Evolutionary conservation across 2,329 filamentous ascomycete genomes (phyloP).

Genomic region (Fusarium ambrosium): DNA sequence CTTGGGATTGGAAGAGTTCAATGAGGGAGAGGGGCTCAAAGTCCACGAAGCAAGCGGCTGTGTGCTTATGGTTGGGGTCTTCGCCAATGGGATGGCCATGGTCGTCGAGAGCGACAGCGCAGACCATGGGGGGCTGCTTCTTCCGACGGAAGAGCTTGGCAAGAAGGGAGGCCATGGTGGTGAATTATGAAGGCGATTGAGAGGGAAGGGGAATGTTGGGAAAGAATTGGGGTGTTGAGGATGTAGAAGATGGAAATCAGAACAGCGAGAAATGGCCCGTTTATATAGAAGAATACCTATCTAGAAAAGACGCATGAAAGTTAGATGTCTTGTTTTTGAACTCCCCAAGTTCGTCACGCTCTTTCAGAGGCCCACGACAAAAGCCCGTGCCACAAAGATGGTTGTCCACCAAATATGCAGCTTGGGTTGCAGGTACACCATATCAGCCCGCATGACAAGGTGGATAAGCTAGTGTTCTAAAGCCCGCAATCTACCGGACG

Average conservation of each 20-base stretch:
- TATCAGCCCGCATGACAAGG: neutral
- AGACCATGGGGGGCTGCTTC: conserved; percentile 51
- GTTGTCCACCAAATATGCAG: neutral
- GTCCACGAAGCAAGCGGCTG: conserved; percentile 50
- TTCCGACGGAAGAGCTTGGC: conserved; percentile 50
- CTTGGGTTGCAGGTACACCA: neutral
- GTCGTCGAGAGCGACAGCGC: conserved; percentile 48
- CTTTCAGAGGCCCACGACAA: neutral
- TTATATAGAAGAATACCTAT: neutral
- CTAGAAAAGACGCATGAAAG: neutral
- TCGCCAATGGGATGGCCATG: conserved; percentile 43
- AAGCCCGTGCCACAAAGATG: neutral
- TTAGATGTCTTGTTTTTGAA: neutral
- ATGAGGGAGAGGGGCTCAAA: conserved; percentile 51
- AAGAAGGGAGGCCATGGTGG: conserved; percentile 24
- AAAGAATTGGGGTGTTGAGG: neutral
- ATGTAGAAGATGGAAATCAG: neutral
- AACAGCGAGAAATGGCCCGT: neutral
- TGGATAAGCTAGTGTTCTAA: neutral
- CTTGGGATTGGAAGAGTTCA: conserved; percentile 54
- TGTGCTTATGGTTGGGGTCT: conserved; percentile 50
- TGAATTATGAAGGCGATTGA: neutral
- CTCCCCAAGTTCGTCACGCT: too few species aligned
- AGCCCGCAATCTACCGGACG: neutral
- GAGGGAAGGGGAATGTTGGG: neutral